phyloP scores from a whole-genome alignment of 208 protist genomes.

The Crithidia bombi region DNA sequence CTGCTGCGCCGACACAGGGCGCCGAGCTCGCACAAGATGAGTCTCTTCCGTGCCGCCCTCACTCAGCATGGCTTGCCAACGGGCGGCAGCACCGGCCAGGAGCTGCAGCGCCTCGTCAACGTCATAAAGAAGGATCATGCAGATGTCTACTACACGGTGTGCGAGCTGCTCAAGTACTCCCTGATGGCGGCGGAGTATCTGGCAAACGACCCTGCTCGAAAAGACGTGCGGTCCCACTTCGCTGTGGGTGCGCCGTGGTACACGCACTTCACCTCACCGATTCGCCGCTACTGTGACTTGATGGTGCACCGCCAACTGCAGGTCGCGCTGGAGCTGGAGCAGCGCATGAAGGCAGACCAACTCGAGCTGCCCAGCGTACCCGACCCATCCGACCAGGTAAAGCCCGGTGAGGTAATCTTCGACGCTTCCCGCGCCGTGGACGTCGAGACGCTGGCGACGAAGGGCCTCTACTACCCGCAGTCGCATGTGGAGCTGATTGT shows the following conservation, averaged over 20 bases:
- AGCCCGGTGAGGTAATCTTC: slow-evolving; percentile 29
- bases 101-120: slow-evolving; percentile 58
- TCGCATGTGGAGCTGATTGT: slow-evolving; percentile 66
- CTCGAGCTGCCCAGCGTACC: slow-evolving; percentile 26
- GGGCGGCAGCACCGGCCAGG: slow-evolving; percentile 45
- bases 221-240: slow-evolving; percentile 74
- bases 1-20: slow-evolving; percentile 85
- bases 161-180: slow-evolving; percentile 73
- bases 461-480: slow-evolving; percentile 49
- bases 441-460: slow-evolving; percentile 37
- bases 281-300: slow-evolving; percentile 94
- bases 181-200: slow-evolving; percentile 86
- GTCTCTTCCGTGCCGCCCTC: slow-evolving; percentile 35
- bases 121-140: slow-evolving; percentile 22
- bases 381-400: slow-evolving; percentile 16
- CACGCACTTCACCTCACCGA: slow-evolving; percentile 96
- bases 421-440: slow-evolving; percentile 36
- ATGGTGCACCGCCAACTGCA: slow-evolving; percentile 91
- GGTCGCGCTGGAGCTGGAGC: slow-evolving; percentile 82
- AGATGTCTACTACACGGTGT: slow-evolving; percentile 48
- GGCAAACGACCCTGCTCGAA: slow-evolving; percentile 50
- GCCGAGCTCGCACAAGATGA: slow-evolving; percentile 50
- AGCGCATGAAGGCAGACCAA: slow-evolving; percentile 38
- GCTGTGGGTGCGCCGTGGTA: slow-evolving; percentile 90
- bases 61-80: slow-evolving; percentile 38